Evolutionary conservation across 192 early-diverging fungal species (phyloP).

Genomic region (Oehlia diaphana): DNA sequence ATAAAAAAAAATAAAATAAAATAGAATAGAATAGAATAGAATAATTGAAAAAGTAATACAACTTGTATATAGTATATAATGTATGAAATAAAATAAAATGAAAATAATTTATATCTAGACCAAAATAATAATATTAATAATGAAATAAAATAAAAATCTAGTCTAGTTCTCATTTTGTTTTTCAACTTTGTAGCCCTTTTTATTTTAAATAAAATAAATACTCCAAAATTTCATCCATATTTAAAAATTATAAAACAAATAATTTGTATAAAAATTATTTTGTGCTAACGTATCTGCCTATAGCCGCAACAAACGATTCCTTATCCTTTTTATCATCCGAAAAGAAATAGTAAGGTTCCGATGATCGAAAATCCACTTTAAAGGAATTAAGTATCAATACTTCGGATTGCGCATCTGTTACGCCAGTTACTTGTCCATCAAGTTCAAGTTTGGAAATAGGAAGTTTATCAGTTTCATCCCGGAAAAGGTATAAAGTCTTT

Average conservation of each 20-base stretch:
- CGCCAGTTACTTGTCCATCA: slow-evolving; percentile 37
- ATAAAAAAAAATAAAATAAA: too few relatives aligned
- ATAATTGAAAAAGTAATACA: too few relatives aligned
- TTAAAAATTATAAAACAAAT: neutral
- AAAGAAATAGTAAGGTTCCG: slow-evolving; percentile 52
- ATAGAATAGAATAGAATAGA: too few relatives aligned
- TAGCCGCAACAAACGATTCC: slow-evolving; percentile 43
- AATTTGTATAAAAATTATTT: slow-evolving; percentile 34
- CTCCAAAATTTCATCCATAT: neutral
- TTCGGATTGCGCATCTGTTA: slow-evolving; percentile 47
- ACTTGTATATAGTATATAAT: too few relatives aligned
- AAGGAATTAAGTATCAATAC: slow-evolving; percentile 55
- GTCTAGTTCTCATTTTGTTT: too few relatives aligned
- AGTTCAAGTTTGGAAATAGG: slow-evolving; percentile 45
- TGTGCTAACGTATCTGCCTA: slow-evolving; percentile 40
- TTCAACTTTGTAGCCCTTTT: neutral
- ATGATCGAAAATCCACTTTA: slow-evolving; percentile 44
- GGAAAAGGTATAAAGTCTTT: slow-evolving; percentile 47
- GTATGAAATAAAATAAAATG: too few relatives aligned
- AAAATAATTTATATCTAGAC: too few relatives aligned
- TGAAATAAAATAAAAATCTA: too few relatives aligned
- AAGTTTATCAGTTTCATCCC: slow-evolving; percentile 45
- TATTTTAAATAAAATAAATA: neutral
- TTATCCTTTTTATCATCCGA: slow-evolving; percentile 44
- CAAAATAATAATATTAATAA: too few relatives aligned